These are phyloP conservation scores for Apiospora pterosperma DNA, from an alignment of 2,329 filamentous ascomycete genomes.

Conservation along the genomic window DNA sequence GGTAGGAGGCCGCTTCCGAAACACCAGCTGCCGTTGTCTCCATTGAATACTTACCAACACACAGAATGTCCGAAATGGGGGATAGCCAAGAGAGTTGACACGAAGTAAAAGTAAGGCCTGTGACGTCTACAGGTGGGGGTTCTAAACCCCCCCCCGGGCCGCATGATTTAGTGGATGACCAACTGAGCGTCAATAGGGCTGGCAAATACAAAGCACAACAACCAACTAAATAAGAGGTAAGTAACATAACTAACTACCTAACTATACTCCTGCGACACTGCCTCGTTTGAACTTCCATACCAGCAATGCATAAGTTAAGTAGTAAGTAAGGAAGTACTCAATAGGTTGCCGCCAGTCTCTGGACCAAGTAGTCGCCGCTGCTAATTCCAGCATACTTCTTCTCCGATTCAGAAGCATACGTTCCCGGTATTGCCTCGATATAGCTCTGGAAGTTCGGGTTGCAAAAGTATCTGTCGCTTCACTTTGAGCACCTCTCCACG, in stretches of 20 bases:
- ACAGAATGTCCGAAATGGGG: neutral
- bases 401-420: constrained; percentile 58
- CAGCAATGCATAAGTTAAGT: too few species aligned
- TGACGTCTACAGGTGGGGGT: neutral
- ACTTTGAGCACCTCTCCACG: neutral
- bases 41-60: neutral
- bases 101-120: neutral
- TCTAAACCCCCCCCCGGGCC: neutral
- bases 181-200: neutral
- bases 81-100: neutral
- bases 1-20: neutral
- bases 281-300: neutral
- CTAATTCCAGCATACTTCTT: constrained; percentile 80
- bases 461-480: constrained; percentile 67
- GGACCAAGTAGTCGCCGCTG: constrained; percentile 76
- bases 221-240: too few species aligned
- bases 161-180: neutral
- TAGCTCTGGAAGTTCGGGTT: constrained; percentile 74
- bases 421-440: constrained; percentile 81
- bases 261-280: neutral
- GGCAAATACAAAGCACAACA: neutral
- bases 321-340: constrained; percentile 31
- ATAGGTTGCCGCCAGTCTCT: constrained; percentile 74
- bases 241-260: too few species aligned
- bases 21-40: neutral